Evolutionary conservation across 108 stramenopile genomes (phyloP), one percentile per base, ranked within the genome.

Genomic region (Stephanodiscus triporus): DNA sequence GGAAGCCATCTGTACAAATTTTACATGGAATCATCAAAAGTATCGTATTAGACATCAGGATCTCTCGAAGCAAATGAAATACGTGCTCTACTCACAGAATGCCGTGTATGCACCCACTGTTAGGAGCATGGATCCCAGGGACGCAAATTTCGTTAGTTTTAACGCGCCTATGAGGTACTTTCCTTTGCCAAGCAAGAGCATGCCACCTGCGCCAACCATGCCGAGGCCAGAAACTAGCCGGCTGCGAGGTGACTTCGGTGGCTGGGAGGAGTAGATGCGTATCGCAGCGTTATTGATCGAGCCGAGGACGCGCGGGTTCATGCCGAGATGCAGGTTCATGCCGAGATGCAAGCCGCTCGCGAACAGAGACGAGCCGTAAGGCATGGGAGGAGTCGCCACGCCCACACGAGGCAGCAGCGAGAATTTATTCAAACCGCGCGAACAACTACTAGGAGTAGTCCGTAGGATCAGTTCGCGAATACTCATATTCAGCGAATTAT

Each of bases 141-240:
- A 86, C 19, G 93, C 94, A 62, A 97, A 70, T 73, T 97, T 97
- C 17, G 91, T 92, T 40, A 97, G 48, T 77, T 97, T 96, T 55
- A 97, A 85, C 0, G 93, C 97, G 11, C 80, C 92, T 1, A 97
- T 51, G 45, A 97, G 29, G 57, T 94, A 97, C 70, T 97, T 97
- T 14, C 84, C 81, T 71, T 97, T 97, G 13, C 94, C 94, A 45
- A 82, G 65, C n/a, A 93, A 58, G 17, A 95, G 37, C 19, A 86
- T 36, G 3, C 81, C 88, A n/a, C 84, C 86, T 19, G 90, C 84
- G 27, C 88, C 90, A 0, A 89, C 10, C 51, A 86, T 55, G 42
- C 80, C 86, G 14, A 89, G 75, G 16, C 80, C 80, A 51, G 83
- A 73, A 32, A 74, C 62, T 38, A 89, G 40, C 17, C 88, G 77